These are phyloP conservation scores for Iris pallida DNA, from an alignment of 116 monocot genomes.

Conservation along the genomic window DNA sequence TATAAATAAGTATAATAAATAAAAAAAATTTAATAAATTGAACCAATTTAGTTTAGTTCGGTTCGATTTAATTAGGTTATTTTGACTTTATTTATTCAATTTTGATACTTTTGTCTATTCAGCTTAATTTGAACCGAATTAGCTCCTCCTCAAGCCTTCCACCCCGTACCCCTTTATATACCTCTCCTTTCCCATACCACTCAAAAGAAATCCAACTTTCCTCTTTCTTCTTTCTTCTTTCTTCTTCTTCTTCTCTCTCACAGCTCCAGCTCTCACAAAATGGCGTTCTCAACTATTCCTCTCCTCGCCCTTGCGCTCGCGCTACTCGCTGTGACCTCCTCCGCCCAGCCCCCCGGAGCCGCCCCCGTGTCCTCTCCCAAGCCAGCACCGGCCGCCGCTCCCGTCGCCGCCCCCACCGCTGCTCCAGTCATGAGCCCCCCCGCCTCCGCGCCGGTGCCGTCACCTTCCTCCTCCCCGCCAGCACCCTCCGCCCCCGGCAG, in stretches of 20 bases:
- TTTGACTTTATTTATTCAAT: no score
- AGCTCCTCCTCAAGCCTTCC: no score
- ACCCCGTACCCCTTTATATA: no score
- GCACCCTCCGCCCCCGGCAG: not conserved
- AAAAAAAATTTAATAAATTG: no score
- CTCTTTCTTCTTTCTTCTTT: not conserved
- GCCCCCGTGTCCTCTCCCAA: not conserved
- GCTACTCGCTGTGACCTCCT: not conserved
- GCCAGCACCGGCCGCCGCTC: not conserved
- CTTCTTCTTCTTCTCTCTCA: not conserved
- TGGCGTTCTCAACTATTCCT: not conserved
- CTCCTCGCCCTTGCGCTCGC: not conserved
- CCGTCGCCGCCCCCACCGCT: not conserved
- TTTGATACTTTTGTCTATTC: no score
- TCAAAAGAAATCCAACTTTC: no score
- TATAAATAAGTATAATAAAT: no score
- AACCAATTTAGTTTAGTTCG: no score
- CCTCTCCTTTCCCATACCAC: no score
- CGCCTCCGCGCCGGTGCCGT: not conserved
- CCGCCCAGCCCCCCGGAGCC: not conserved
- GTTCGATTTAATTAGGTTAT: no score
- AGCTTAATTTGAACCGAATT: no score
- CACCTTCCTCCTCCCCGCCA: not conserved
- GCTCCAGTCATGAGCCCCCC: not conserved
- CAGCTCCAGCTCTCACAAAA: not conserved